Evolutionary conservation across 2,329 filamentous ascomycete genomes (phyloP).

Genomic region (Penicillium sp.): DNA sequence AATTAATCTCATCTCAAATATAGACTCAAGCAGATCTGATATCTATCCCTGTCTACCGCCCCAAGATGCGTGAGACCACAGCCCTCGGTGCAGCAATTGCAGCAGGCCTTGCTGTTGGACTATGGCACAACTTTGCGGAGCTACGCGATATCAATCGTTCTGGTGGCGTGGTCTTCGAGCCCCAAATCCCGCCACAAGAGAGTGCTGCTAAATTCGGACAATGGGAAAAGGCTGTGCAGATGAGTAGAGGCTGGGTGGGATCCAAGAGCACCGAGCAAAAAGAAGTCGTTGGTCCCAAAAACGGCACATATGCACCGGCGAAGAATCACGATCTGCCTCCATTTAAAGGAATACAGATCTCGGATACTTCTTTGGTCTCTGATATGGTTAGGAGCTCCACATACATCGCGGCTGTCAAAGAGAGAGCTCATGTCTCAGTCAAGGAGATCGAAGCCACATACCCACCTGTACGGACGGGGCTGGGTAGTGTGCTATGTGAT

Average conservation of each 20-base stretch:
- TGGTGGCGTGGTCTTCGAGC: constrained; percentile 68
- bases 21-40: constrained; percentile 78
- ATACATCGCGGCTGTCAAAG: constrained; percentile 1
- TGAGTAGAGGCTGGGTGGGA: constrained; percentile 66
- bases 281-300: background rate
- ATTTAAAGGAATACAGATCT: background rate
- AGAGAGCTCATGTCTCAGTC: constrained; percentile 10
- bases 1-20: background rate
- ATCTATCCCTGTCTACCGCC: constrained; percentile 77
- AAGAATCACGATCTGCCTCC: background rate
- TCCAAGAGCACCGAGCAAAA: constrained; percentile 1
- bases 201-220: constrained; percentile 60
- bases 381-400: constrained; percentile 11
- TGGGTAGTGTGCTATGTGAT: constrained; percentile 25
- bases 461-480: constrained; percentile 9
- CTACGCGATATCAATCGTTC: constrained; percentile 68
- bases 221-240: constrained; percentile 72
- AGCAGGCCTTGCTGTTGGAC: constrained; percentile 73
- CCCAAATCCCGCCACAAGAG: constrained; percentile 55
- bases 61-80: constrained; percentile 86
- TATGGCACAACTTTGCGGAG: constrained; percentile 74
- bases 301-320: background rate
- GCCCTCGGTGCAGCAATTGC: constrained; percentile 85
- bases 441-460: constrained; percentile 16
- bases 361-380: background rate